Evolutionary conservation across 495 filamentous ascomycete species (phyloP).

Genomic region (Xylaria grammica): DNA sequence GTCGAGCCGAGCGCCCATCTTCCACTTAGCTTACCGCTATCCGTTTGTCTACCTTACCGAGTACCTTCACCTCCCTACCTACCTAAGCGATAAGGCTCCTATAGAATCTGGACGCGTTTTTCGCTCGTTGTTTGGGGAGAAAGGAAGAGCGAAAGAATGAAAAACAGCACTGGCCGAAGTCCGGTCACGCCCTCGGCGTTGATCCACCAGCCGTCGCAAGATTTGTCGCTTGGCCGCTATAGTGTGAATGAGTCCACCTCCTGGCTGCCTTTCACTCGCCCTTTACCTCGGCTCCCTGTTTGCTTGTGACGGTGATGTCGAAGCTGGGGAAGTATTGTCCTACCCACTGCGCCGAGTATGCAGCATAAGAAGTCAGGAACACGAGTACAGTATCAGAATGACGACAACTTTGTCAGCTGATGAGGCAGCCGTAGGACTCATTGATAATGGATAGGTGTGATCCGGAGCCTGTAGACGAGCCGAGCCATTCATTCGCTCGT

Average conservation of each 20-base stretch:
- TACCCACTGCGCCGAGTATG: not conserved
- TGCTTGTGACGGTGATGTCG: conserved; percentile 3
- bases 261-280: not conserved
- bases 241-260: not conserved
- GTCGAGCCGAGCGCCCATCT: not conserved
- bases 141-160: too few relatives aligned
- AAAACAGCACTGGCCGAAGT: too few relatives aligned
- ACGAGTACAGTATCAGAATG: not conserved
- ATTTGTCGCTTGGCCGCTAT: conserved; percentile 20
- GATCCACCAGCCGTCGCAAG: conserved; percentile 2
- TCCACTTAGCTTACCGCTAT: too few relatives aligned
- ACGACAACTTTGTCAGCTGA: not conserved
- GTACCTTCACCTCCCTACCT: too few relatives aligned
- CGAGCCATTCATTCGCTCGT: not conserved
- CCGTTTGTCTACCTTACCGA: too few relatives aligned
- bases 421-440: not conserved
- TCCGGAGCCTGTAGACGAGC: not conserved
- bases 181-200: too few relatives aligned
- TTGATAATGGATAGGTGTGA: not conserved
- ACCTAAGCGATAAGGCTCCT: too few relatives aligned
- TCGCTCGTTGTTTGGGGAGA: too few relatives aligned
- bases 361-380: not conserved
- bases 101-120: too few relatives aligned
- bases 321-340: not conserved
- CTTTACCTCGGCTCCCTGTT: conserved; percentile 3